phyloP scores from a whole-genome alignment of 164 flowering plant genomes.

The Euptelea pleiosperma region DNA sequence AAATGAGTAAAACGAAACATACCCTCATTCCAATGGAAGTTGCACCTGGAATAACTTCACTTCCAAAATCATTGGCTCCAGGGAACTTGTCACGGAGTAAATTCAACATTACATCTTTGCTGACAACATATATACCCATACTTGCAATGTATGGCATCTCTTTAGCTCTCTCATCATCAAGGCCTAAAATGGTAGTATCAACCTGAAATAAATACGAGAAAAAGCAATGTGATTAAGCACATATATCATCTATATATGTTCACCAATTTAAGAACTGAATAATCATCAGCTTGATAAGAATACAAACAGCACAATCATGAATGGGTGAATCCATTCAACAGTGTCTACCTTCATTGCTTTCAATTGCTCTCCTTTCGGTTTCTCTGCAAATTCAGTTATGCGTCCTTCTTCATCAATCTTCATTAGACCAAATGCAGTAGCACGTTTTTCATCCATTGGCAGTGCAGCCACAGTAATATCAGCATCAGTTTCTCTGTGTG shows the following conservation, averaged over 20 bases:
- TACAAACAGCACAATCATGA: background rate
- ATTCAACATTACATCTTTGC: conserved; percentile 84
- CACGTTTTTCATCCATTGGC: conserved; percentile 86
- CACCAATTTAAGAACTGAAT: background rate
- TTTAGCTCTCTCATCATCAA: conserved; percentile 88
- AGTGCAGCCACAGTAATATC: conserved; percentile 92
- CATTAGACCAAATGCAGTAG: conserved; percentile 87
- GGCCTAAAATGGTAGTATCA: conserved; percentile 80
- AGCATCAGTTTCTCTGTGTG: conserved; percentile 91
- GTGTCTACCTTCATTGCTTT: conserved; percentile 70
- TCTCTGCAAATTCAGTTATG: conserved; percentile 77
- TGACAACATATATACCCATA: conserved; percentile 97
- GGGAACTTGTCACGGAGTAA: conserved; percentile 82
- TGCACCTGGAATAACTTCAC: conserved; percentile 98
- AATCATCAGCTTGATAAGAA: background rate
- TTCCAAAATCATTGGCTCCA: conserved; percentile 95
- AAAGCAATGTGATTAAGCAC: background rate
- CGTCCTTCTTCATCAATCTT: conserved; percentile 93
- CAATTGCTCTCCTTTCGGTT: conserved; percentile 84
- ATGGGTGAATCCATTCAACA: background rate
- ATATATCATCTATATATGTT: background rate
- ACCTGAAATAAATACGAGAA: conserved; percentile 47
- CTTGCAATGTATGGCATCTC: conserved; percentile 96
- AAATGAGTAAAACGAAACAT: conserved; percentile 14
- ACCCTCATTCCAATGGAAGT: conserved; percentile 87